phyloP scores from a whole-genome alignment of 2,329 filamentous ascomycete genomes.

The Colletotrichum scovillei region DNA sequence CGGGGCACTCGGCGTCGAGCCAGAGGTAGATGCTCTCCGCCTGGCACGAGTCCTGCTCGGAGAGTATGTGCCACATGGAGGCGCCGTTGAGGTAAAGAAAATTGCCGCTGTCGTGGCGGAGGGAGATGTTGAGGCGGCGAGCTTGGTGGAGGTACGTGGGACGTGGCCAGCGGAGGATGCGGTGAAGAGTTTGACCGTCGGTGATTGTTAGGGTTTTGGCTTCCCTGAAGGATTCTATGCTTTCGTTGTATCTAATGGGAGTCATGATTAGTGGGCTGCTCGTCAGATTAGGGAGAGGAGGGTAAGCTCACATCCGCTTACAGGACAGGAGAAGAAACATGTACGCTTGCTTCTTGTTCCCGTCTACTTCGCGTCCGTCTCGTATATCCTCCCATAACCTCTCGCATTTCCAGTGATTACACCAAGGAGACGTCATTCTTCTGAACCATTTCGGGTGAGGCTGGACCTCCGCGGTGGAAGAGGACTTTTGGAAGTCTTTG shows the following conservation, averaged over 20 bases:
- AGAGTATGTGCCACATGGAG: conserved; percentile 23
- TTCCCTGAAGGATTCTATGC: conserved; percentile 18
- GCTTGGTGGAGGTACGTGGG: not conserved
- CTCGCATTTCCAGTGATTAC: conserved; percentile 38
- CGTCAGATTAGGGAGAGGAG: too few relatives aligned
- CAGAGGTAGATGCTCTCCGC: conserved; percentile 24
- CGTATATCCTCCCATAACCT: conserved; percentile 26
- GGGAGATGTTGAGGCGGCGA: conserved; percentile 30
- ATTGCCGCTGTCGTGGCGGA: conserved; percentile 33
- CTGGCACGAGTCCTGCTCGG: not conserved
- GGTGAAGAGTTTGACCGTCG: conserved; percentile 25
- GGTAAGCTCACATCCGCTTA: conserved; percentile 26
- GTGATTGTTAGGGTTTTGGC: conserved; percentile 30
- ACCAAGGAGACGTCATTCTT: conserved; percentile 35
- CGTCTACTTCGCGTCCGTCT: not conserved
- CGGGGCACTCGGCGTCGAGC: conserved; percentile 35
- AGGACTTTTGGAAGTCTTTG: not conserved
- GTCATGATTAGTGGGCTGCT: not conserved
- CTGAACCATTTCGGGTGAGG: conserved; percentile 31
- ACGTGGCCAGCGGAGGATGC: conserved; percentile 12
- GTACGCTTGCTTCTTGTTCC: conserved; percentile 13
- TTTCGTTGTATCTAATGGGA: conserved; percentile 27
- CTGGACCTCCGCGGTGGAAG: conserved; percentile 9
- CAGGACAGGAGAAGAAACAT: conserved; percentile 33
- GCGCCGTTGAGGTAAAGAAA: conserved; percentile 32